Conservation (phyloP, 139 green algal species). For the Mesotaenium endlicherianum region DNA sequence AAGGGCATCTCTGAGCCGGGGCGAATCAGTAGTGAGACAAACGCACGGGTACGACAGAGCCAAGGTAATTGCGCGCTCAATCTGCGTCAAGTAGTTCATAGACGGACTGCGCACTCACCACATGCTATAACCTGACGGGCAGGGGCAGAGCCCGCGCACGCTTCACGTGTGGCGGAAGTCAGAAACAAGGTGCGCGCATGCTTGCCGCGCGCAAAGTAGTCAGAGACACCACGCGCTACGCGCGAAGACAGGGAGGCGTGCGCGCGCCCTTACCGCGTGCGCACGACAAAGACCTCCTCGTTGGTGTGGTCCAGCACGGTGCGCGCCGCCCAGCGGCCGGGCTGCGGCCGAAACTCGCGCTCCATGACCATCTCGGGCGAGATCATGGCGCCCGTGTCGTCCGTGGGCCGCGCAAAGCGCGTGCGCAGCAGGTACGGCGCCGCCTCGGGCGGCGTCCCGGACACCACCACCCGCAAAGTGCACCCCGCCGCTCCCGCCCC, state of each 20-base stretch:
- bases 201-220: no score
- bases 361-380: not conserved
- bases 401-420: not conserved
- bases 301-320: conserved; percentile 32
- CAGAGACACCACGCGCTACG: no score
- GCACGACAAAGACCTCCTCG: conserved; percentile 14
- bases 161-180: no score
- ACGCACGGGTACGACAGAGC: no score
- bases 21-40: no score
- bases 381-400: conserved; percentile 5
- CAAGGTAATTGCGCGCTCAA: no score
- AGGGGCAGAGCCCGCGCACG: no score
- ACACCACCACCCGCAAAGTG: conserved; percentile 7
- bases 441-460: not conserved
- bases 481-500: not conserved
- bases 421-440: conserved; percentile 16
- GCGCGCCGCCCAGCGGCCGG: not conserved
- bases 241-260: not conserved
- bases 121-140: no score
- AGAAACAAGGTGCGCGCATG: no score
- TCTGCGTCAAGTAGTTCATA: no score
- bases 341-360: not conserved
- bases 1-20: no score
- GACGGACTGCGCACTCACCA: no score
- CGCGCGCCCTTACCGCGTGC: not conserved